These are phyloP conservation scores for Plasmodium knowlesi DNA, from an alignment of 169 alveolate genomes.

Conservation along the genomic window DNA sequence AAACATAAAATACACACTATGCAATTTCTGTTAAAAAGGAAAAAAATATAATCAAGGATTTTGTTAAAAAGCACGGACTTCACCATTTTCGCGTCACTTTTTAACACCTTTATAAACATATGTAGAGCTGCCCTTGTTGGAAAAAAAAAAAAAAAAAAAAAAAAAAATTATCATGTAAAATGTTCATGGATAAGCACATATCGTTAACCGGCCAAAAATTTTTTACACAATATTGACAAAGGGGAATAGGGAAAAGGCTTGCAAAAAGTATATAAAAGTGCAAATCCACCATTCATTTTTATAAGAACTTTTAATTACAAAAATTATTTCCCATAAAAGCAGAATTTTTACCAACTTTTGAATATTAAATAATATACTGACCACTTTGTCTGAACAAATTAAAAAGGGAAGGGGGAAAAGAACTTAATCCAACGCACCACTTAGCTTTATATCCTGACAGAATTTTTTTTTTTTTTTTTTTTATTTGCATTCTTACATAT, in stretches of 20 bases:
- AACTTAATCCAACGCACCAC: constrained; percentile 64
- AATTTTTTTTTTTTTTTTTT: constrained; percentile 61
- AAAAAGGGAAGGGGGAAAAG: constrained; percentile 5
- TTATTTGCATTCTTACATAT: neutral
- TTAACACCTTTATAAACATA: neutral
- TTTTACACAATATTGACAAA: neutral
- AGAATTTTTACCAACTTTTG: constrained; percentile 39
- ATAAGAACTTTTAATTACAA: neutral
- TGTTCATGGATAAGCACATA: neutral
- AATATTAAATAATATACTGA: constrained; percentile 12
- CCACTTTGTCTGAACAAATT: constrained; percentile 34
- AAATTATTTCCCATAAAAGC: constrained; percentile 8
- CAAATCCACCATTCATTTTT: constrained; percentile 16
- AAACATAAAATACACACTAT: constrained; percentile 14
- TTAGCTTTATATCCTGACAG: constrained; percentile 69
- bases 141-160: neutral
- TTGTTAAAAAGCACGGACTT: constrained; percentile 8
- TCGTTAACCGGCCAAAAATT: neutral
- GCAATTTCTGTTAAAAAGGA: neutral
- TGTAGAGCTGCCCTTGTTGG: neutral
- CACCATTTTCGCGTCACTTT: constrained; percentile 6
- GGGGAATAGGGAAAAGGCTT: constrained; percentile 4
- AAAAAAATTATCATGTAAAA: neutral
- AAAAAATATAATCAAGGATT: constrained; percentile 18
- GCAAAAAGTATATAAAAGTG: constrained; percentile 8